Conservation (phyloP, 2,329 filamentous ascomycete genomes). For the Aspergillus novofumigatus region DNA sequence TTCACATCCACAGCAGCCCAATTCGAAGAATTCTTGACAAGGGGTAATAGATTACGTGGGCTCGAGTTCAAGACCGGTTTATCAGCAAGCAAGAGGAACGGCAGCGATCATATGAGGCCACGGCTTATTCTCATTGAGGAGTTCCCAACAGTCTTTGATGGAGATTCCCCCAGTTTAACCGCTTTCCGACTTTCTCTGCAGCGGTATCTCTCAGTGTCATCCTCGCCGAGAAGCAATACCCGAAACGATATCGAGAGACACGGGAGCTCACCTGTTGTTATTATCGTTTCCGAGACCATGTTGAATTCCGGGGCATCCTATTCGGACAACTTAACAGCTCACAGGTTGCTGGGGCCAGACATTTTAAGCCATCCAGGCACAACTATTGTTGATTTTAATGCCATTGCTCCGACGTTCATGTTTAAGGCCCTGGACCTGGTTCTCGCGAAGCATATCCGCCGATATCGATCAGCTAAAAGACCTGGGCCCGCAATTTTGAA, state of each 20-base stretch:
- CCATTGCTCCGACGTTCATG: conserved; percentile 80
- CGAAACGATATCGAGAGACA: conserved; percentile 23
- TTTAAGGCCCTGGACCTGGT: conserved; percentile 78
- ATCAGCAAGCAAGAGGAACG: not conserved
- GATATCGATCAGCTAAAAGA: conserved; percentile 69
- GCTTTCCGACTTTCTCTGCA: conserved; percentile 73
- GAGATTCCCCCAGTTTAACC: conserved; percentile 59
- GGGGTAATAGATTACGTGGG: conserved; percentile 74
- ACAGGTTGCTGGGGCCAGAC: conserved; percentile 81
- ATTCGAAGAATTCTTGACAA: conserved; percentile 87
- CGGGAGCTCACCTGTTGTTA: conserved; percentile 67
- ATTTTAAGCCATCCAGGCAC: conserved; percentile 77
- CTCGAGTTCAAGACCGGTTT: conserved; percentile 48
- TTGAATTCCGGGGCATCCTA: conserved; percentile 79
- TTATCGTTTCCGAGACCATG: conserved; percentile 88
- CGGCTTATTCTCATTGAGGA: conserved; percentile 73
- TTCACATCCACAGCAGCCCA: conserved; percentile 69
- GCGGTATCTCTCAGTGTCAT: conserved; percentile 66
- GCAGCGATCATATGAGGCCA: conserved; percentile 24
- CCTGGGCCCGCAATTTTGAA: conserved; percentile 77
- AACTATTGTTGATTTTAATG: conserved; percentile 84
- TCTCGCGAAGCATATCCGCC: conserved; percentile 77
- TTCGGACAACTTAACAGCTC: conserved; percentile 87
- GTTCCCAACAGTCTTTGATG: conserved; percentile 71
- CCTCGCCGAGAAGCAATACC: conserved; percentile 27